phyloP scores from a whole-genome alignment of 768 basidiomycete species.

The Glaciozyma antarctica region DNA sequence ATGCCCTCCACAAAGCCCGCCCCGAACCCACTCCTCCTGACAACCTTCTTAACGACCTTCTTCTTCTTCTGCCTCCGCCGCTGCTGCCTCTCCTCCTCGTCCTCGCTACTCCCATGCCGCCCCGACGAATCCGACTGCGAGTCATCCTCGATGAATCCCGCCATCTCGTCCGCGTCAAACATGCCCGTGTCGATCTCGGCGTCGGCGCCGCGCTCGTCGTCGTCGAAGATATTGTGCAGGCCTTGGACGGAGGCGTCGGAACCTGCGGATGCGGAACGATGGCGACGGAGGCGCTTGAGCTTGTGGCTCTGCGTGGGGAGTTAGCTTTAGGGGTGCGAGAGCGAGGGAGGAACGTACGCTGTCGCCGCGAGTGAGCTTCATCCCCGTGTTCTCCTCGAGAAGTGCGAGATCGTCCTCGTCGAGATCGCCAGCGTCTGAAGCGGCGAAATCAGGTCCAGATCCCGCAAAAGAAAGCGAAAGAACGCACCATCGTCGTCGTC shows the following conservation, averaged over 20 bases:
- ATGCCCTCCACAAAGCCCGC: conserved; percentile 25
- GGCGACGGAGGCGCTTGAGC: conserved; percentile 64
- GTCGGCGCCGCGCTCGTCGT: conserved; percentile 50
- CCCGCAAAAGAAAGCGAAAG: not conserved
- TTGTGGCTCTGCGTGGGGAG: conserved; percentile 44
- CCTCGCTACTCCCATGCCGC: conserved; percentile 62
- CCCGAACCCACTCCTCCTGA: conserved; percentile 31
- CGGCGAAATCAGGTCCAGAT: not conserved
- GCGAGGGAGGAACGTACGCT: not conserved
- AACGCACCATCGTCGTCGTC: conserved; percentile 20
- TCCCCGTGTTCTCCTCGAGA: conserved; percentile 73
- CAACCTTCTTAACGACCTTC: conserved; percentile 57
- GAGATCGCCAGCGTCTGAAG: conserved; percentile 40
- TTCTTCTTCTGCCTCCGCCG: conserved; percentile 45
- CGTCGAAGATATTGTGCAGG: conserved; percentile 67
- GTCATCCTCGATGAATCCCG: conserved; percentile 55
- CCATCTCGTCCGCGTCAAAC: conserved; percentile 82
- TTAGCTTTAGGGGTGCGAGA: not conserved
- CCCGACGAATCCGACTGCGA: conserved; percentile 49
- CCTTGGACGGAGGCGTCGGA: conserved; percentile 45
- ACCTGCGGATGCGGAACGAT: conserved; percentile 54
- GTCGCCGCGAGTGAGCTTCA: conserved; percentile 32
- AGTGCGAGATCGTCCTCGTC: conserved; percentile 84
- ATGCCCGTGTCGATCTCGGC: conserved; percentile 51
- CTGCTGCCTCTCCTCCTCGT: conserved; percentile 61